phyloP scores from a whole-genome alignment of 2,329 filamentous ascomycete species.

The Colletotrichum lini region DNA sequence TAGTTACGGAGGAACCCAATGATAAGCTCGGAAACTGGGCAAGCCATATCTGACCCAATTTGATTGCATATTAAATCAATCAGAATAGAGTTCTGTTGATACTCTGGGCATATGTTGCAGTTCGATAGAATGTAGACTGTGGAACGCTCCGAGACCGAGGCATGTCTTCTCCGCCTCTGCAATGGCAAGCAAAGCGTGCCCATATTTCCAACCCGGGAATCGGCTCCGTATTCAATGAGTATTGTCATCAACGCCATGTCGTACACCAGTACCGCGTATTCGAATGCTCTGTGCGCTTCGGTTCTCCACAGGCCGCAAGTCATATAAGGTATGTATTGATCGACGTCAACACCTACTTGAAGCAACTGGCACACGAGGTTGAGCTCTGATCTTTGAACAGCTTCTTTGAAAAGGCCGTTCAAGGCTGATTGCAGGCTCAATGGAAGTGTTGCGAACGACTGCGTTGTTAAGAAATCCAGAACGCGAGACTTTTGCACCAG shows the following conservation, averaged over 20 bases:
- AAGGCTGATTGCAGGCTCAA: background rate
- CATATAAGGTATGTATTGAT: background rate
- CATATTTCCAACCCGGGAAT: background rate
- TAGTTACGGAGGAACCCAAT: background rate
- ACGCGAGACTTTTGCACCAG: background rate
- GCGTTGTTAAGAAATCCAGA: rapidly evolving
- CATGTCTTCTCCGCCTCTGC: background rate
- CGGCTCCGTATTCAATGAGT: background rate
- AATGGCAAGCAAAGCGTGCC: rapidly evolving
- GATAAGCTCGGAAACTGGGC: background rate
- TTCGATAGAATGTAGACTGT: background rate
- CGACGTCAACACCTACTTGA: background rate
- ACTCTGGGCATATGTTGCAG: background rate
- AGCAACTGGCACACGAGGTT: rapidly evolving
- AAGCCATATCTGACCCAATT: background rate
- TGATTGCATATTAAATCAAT: background rate
- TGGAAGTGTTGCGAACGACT: background rate
- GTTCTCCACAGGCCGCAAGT: no score
- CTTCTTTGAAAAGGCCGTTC: background rate
- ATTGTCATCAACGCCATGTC: background rate
- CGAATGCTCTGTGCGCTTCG: background rate
- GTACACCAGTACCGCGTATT: background rate
- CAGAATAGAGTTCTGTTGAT: background rate
- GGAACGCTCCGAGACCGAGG: background rate
- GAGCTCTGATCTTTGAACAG: background rate